phyloP scores from a whole-genome alignment of 2,329 filamentous ascomycete genomes.

The Fusarium compactum region DNA sequence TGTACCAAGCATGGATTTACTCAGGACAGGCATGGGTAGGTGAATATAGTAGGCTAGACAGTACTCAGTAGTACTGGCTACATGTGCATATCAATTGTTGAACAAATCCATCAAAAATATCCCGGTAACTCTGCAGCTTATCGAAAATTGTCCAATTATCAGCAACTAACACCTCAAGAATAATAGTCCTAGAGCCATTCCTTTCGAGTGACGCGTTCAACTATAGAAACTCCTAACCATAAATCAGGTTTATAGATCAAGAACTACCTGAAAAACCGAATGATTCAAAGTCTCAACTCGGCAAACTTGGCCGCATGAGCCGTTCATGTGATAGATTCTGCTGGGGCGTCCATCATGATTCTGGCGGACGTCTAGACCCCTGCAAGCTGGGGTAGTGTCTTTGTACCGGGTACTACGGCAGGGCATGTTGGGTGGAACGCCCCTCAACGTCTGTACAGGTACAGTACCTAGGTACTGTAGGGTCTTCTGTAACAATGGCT shows the following conservation, averaged over 20 bases:
- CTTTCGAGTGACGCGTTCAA: conserved; percentile 18
- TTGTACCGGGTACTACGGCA: conserved; percentile 31
- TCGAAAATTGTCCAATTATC: conserved; percentile 13
- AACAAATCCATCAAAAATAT: conserved; percentile 13
- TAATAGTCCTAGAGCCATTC: not conserved
- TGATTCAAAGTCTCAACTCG: conserved; percentile 24
- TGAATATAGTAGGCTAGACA: not conserved
- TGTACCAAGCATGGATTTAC: conserved; percentile 3
- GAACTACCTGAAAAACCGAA: conserved; percentile 11
- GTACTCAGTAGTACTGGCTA: not conserved
- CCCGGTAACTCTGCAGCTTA: conserved; percentile 16
- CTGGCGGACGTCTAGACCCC: conserved; percentile 29
- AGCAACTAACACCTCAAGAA: conserved; percentile 8
- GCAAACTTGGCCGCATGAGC: conserved; percentile 26
- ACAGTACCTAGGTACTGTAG: not conserved
- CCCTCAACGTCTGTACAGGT: conserved; percentile 19
- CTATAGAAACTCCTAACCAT: not conserved
- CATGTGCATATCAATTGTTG: conserved; percentile 8
- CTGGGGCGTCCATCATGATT: conserved; percentile 36
- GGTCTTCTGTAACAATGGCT: conserved; percentile 23
- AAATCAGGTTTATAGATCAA: conserved; percentile 6
- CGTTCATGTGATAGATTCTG: conserved; percentile 42
- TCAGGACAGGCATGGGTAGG: not conserved
- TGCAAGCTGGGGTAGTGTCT: conserved; percentile 31
- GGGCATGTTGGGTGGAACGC: conserved; percentile 33